phyloP scores from a whole-genome alignment of 495 filamentous ascomycete genomes.

The Aspergillus cavernicola region DNA sequence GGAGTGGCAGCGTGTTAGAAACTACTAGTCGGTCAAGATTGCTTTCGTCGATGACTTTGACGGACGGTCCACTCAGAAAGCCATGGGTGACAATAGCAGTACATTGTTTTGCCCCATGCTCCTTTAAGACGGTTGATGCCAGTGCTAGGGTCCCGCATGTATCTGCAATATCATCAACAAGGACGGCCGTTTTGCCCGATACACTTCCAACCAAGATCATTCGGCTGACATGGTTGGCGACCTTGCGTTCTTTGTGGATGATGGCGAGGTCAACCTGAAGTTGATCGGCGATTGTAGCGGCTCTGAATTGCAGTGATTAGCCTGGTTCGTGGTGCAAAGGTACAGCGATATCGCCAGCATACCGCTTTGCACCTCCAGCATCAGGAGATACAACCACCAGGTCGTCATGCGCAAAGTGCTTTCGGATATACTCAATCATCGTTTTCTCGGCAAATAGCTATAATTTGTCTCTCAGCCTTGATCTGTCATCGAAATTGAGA shows the following conservation, averaged over 20 bases:
- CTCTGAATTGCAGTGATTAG: constrained; percentile 50
- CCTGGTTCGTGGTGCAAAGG: not conserved
- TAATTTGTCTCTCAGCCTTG: too few species aligned
- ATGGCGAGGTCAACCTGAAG: constrained; percentile 94
- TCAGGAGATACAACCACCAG: constrained; percentile 95
- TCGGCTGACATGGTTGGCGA: constrained; percentile 90
- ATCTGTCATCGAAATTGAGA: too few species aligned
- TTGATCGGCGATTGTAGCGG: constrained; percentile 93
- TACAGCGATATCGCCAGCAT: constrained; percentile 32
- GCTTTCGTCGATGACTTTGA: constrained; percentile 86
- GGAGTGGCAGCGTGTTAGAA: constrained; percentile 95
- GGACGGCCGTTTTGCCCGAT: constrained; percentile 60
- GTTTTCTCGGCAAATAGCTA: constrained; percentile 93
- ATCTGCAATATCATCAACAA: constrained; percentile 83
- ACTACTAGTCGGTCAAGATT: constrained; percentile 74
- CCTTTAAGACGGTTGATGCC: constrained; percentile 84
- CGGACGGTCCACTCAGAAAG: constrained; percentile 86
- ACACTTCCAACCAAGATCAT: constrained; percentile 81
- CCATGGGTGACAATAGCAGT: constrained; percentile 96
- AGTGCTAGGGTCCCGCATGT: constrained; percentile 96
- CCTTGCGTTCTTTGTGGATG: constrained; percentile 95
- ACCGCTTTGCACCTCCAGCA: constrained; percentile 95
- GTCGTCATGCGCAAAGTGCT: constrained; percentile 78
- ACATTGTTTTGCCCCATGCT: constrained; percentile 81
- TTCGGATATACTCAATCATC: constrained; percentile 83